Evolutionary conservation across 2,329 filamentous ascomycete genomes (phyloP), one percentile per base, ranked within the genome.

Genomic region (Fusarium citri): DNA sequence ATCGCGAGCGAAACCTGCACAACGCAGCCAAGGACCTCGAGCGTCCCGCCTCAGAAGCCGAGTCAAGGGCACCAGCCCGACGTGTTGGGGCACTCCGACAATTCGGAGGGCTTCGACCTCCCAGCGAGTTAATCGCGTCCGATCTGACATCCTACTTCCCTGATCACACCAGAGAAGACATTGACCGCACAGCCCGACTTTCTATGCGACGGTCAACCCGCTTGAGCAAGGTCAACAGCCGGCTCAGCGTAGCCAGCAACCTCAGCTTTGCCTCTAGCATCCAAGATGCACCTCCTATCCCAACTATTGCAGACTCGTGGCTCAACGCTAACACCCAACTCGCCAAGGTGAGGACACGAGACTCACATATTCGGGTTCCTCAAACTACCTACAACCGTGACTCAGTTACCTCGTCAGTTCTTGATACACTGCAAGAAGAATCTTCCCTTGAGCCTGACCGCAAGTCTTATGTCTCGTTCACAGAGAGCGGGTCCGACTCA

Each of bases 101-200:
- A 70, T 98, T 98, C 81, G 96, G 97, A 75, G 95, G 95, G 34
- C 90, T 96, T 69, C 88, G 96, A 73, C 96, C 96, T 20, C 96
- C 96, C 3, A 98, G 95, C 82, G 96, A 99, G 83, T 88, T 99
- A 78, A 99, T 99, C 77, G 95, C 95, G 26, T 97, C 96, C 23
- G 96, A 99, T 78, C 84, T 99, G 64, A 96, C 94, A 3, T 97
- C 94, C 0, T 99, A 98, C 84, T 99, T 99, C 85, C 96, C 96
- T 0, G 94, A 97, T 76, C 95, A 98, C 75, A 90, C 94, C 51
- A 91, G 93, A 59, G 94, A 97, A 78, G 94, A 97, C 74, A 98
- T 99, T 77, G 96, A 98, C 79, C 92, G 94, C 73, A 98, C 96
- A 1, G 94, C 97, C 68, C 92, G 96, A 50, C 88, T 98, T 80